Conservation (phyloP, 805 yeast genomes). For the Teunomyces cretensis region DNA sequence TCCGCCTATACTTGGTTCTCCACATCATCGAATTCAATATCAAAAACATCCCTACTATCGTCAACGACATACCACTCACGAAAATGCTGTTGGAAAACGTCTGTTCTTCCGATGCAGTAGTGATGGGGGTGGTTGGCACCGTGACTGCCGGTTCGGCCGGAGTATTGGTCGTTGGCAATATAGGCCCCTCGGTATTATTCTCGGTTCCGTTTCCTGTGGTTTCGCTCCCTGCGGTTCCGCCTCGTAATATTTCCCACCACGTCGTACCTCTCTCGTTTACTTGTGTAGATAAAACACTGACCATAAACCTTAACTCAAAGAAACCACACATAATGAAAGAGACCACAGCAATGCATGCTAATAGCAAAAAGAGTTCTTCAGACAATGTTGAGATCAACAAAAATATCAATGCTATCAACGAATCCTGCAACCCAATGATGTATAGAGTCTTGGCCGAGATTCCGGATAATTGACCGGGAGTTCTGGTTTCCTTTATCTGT, state of each 20-base stretch:
- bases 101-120: slow-evolving; percentile 17
- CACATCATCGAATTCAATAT: slow-evolving; percentile 58
- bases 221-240: slow-evolving; percentile 22
- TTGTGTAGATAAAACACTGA: slow-evolving; percentile 67
- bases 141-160: slow-evolving; percentile 11
- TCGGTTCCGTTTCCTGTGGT: too few relatives aligned
- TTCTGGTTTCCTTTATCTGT: slow-evolving; percentile 70
- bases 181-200: background rate
- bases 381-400: slow-evolving; percentile 57
- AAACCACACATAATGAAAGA: slow-evolving; percentile 68
- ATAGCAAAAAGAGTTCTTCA: slow-evolving; percentile 60
- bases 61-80: slow-evolving; percentile 25
- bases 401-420: slow-evolving; percentile 61
- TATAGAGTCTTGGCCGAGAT: slow-evolving; percentile 56
- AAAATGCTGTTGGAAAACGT: slow-evolving; percentile 24
- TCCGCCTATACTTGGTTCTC: slow-evolving; percentile 55
- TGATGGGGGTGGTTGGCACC: slow-evolving; percentile 8
- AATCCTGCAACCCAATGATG: slow-evolving; percentile 71
- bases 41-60: slow-evolving; percentile 42
- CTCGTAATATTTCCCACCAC: slow-evolving; percentile 65
- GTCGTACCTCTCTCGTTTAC: slow-evolving; percentile 67
- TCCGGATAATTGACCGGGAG: slow-evolving; percentile 78
- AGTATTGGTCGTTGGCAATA: background rate
- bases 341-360: slow-evolving; percentile 67
- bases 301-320: slow-evolving; percentile 74